Base-by-base conservation (phyloP, 23 red algal species). In the Cyanidium caldarium region DNA sequence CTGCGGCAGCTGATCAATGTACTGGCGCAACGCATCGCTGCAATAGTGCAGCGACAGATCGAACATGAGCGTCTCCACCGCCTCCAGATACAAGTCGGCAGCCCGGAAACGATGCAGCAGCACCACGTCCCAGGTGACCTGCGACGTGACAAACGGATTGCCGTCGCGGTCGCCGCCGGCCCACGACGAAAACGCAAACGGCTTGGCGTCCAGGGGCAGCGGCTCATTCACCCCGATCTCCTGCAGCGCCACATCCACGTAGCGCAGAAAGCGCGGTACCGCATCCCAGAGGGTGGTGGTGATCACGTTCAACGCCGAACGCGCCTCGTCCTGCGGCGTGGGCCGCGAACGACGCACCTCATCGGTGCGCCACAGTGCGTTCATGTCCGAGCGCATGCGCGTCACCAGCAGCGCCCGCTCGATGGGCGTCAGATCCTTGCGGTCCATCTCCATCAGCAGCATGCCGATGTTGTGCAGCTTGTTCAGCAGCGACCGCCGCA, bases 91-190 rank as follows among this genome's bases (percentile, higher is more conserved):
- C 30, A 98, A 21, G 28, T 66, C 72, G 12, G 82, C 76, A 12
- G 84, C 84, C 19, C 92, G 80, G 40, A 86, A 87, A 1, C 92
- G 73, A 66, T 98, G 88, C 25, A 98, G 58, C 7, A 73, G 58
- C 45, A 88, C 85, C 1, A 88, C 84, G 34, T 86, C 57, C 13
- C 72, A 57, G 3, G 92, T 98, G 20, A 98, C 92, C 31, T 82
- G 70, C 20, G 92, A 58, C 28, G 92, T 98, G 23, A 98, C 92
- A 57, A 85, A 88, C 15, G 92, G 92, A 75, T 98, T 98, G 1
- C 92, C 92, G 72, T 98, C 92, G 33, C 92, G 83, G 46, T 98
- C 92, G 17, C 92, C 92, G 39, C 92, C 92, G 17, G 92, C 92
- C 92, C 92, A 98, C 15, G 92, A 98, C 42, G 76, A 67, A 43